A percentile compares a stretch with the other conserved stretches of the same genome.
phyloP scores from a whole-genome alignment of 2,329 filamentous ascomycete species.

The Neofusicoccum sp. region DNA sequence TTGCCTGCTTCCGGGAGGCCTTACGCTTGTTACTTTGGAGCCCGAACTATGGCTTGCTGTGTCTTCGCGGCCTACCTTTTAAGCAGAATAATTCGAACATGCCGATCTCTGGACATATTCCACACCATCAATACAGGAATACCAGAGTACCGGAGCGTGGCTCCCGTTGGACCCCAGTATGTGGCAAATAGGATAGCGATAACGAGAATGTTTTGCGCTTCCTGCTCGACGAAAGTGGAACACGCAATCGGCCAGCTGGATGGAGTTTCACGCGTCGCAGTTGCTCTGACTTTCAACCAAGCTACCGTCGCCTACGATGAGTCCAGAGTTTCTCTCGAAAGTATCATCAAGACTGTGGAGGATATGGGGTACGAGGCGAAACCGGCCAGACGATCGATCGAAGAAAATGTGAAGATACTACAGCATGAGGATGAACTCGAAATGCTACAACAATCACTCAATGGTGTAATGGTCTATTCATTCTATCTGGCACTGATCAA shows the following conservation, averaged over 20 bases:
- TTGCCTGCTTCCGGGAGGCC: no score
- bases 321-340: neutral
- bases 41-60: neutral
- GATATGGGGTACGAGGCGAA: neutral
- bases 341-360: neutral
- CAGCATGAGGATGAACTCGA: neutral
- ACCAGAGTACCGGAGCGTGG: no score
- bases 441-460: neutral
- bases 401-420: neutral
- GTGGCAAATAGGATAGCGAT: slow-evolving; percentile 8
- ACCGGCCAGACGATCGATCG: neutral
- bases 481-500: neutral
- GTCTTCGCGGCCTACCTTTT: neutral
- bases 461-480: neutral
- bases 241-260: slow-evolving; percentile 10
- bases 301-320: neutral
- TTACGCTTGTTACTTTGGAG: no score
- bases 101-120: neutral
- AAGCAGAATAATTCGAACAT: neutral
- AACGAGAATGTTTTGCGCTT: slow-evolving; percentile 25
- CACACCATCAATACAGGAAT: neutral
- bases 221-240: slow-evolving; percentile 22
- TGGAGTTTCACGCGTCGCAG: neutral
- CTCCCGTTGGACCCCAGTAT: neutral
- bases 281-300: neutral